Conservation (phyloP, 345 rosid genomes). For the Xanthoceras sorbifolium region DNA sequence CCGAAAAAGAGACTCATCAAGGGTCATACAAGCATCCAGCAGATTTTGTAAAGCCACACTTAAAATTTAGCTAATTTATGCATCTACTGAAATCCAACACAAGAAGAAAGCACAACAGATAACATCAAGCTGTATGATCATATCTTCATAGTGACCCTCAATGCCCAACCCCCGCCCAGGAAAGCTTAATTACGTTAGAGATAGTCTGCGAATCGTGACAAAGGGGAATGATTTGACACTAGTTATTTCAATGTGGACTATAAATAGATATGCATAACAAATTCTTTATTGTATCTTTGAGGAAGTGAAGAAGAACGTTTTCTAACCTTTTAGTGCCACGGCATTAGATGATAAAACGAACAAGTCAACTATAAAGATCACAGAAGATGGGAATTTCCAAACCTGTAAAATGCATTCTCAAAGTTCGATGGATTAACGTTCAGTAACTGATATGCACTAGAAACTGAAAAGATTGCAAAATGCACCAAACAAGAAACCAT, state of each 20-base stretch:
- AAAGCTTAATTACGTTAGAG: not conserved
- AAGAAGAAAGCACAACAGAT: not conserved
- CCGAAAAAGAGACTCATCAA: slow-evolving; percentile 18
- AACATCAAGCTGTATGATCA: not conserved
- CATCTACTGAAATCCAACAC: not conserved
- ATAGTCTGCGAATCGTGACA: not conserved
- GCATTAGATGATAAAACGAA: slow-evolving; percentile 72
- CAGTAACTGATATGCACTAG: not conserved
- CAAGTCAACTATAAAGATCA: slow-evolving; percentile 65
- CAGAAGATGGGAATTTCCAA: slow-evolving; percentile 81
- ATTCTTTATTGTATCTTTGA: not conserved
- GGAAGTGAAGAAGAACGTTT: not conserved
- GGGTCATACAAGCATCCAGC: not conserved
- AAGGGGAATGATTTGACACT: not conserved
- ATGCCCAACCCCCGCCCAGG: not conserved
- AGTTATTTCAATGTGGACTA: not conserved
- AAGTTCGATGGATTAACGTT: slow-evolving; percentile 11
- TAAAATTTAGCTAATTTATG: not conserved
- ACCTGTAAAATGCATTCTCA: slow-evolving; percentile 47
- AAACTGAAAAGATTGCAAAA: not conserved
- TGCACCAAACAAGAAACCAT: slow-evolving; percentile 20
- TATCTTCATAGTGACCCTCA: not conserved
- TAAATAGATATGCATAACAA: too few species aligned
- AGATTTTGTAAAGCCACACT: not conserved
- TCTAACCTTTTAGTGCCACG: slow-evolving; percentile 77